Evolutionary conservation across 2,329 filamentous ascomycete genomes (phyloP), one percentile per base, ranked within the genome.

Genomic region (Colletotrichum godetiae): DNA sequence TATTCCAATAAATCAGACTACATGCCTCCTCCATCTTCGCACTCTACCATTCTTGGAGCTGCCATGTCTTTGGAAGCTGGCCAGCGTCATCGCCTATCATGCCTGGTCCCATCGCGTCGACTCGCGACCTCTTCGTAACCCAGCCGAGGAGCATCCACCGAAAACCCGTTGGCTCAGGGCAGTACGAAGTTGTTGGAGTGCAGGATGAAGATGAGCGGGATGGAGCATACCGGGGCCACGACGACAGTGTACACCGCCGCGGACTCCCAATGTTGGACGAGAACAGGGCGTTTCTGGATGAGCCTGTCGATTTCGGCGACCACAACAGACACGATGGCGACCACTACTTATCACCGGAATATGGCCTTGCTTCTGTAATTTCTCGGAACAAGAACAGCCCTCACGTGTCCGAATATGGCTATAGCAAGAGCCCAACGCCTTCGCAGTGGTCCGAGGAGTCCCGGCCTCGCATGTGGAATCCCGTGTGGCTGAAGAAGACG

Each of bases 401-500:
- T 10, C 31, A 33, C 11, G 57, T 49, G 27, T 12, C 46, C 19
- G 24, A 29, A 3, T 31, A 56, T n/a, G 19, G 31, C 5, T 55
- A 68, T 11, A 52, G 57, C 57, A 52, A 53, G 7, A 53, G 49
- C 15, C 61, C 58, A 22, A 42, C 57, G 37, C 29, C 49, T 5
- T 49, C 46, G 31, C 56, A 55, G 29, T 65, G 46, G 60, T 29
- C 35, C 19, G 35, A 61, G 3, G 33, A 31, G 29, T 49, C 24
- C 27, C 33, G 37, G 22, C 53, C 67, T 29, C 49, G 33, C 27
- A 62, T 77, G 67, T 78, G 77, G 77, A 75, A 75, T 13, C 75
- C 76, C 1, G 68, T 74, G 13, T 76, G 70, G 75, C 53, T 78
- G 22, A 75, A 73, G 15, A 77, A 75, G 53, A 71, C 65, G 2